phyloP scores from a whole-genome alignment of 1,284 basidiomycete genomes.

The Puccinia brachypodii region DNA sequence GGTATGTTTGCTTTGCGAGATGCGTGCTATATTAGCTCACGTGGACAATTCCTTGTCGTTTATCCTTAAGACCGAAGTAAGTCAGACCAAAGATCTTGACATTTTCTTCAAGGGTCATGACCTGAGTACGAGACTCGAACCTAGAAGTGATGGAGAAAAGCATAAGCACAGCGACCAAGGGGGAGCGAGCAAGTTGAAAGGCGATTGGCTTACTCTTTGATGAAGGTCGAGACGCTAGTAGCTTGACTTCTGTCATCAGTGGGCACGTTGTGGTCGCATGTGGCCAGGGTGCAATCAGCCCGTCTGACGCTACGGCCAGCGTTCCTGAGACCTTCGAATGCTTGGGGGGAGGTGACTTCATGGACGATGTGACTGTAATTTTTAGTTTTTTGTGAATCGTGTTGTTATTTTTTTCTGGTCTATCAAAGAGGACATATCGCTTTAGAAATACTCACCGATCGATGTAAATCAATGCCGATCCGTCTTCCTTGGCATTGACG shows the following conservation, averaged over 20 bases:
- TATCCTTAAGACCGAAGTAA: constrained; percentile 90
- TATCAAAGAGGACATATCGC: background rate
- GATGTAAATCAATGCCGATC: constrained; percentile 85
- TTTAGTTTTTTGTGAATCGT: background rate
- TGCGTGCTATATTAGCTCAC: constrained; percentile 4
- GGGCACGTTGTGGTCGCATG: constrained; percentile 92
- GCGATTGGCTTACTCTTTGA: constrained; percentile 34
- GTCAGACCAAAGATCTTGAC: constrained; percentile 93
- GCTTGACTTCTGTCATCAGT: constrained; percentile 47
- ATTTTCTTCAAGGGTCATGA: constrained; percentile 84
- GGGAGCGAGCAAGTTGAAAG: background rate
- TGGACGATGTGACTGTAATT: constrained; percentile 78
- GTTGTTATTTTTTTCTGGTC: constrained; percentile 5
- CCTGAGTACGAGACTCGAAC: constrained; percentile 88
- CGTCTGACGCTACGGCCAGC: constrained; percentile 79
- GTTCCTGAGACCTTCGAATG: constrained; percentile 85
- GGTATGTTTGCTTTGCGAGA: background rate
- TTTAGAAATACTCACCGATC: constrained; percentile 65
- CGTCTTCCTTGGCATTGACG: constrained; percentile 55
- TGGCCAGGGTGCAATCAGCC: constrained; percentile 90
- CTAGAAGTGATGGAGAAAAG: background rate
- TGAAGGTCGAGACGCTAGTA: constrained; percentile 38
- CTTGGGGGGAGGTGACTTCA: constrained; percentile 94
- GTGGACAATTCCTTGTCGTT: constrained; percentile 70
- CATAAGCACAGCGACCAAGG: background rate